Percentiles rank a stretch among this genome's conserved stretches.
Conservation (phyloP, 352 stramenopile genomes). For the Phytophthora chlamydospora region DNA sequence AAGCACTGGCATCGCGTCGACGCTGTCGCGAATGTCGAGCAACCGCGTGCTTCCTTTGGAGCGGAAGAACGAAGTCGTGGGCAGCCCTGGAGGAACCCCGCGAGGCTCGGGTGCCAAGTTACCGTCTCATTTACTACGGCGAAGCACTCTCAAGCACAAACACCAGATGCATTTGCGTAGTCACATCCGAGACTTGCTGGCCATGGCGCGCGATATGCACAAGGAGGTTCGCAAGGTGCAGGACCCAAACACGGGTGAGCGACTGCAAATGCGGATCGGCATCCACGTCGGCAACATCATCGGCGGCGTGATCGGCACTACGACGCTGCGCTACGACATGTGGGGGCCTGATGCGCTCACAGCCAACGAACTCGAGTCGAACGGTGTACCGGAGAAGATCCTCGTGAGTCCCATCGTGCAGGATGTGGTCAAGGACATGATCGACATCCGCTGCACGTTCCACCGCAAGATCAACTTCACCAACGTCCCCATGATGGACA, state of each 20-base stretch:
- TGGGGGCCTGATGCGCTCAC: constrained; percentile 86
- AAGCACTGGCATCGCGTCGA: constrained; percentile 2
- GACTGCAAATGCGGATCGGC: constrained; percentile 87
- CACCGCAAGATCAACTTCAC: constrained; percentile 86
- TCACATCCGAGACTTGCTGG: constrained; percentile 80
- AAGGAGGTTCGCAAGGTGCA: constrained; percentile 84
- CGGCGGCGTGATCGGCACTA: constrained; percentile 86
- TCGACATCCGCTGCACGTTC: constrained; percentile 83
- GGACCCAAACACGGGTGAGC: constrained; percentile 84
- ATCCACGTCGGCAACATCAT: constrained; percentile 92
- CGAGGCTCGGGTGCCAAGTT: constrained; percentile 20
- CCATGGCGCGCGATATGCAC: constrained; percentile 89
- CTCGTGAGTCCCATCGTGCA: constrained; percentile 83
- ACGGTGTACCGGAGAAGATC: constrained; percentile 80
- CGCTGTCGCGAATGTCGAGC: constrained; percentile 33
- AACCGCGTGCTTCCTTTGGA: constrained; percentile 64
- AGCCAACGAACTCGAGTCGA: constrained; percentile 88
- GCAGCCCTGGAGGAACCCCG: not conserved
- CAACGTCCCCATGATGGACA: constrained; percentile 85
- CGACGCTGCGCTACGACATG: constrained; percentile 90
- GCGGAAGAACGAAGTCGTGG: constrained; percentile 19
- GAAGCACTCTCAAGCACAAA: constrained; percentile 82
- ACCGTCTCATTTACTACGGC: constrained; percentile 35
- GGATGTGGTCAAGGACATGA: constrained; percentile 85
- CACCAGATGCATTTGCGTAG: constrained; percentile 83